These are phyloP conservation scores for Eucalyptus curtisii DNA, from an alignment of 345 rosid species.

Conservation along the genomic window DNA sequence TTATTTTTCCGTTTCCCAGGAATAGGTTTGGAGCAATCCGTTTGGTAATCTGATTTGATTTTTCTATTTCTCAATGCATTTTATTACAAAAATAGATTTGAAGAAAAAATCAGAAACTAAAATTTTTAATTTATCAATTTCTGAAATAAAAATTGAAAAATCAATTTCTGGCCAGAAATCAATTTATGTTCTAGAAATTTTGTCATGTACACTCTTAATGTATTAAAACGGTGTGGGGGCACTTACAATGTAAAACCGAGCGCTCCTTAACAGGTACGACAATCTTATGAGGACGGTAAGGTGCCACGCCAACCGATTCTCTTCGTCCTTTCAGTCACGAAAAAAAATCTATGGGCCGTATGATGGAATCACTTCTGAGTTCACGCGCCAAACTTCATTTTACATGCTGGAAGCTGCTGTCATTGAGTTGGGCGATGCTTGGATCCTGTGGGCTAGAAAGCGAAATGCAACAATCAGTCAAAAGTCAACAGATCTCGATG, in stretches of 20 bases:
- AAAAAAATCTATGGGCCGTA: not conserved
- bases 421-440: not conserved
- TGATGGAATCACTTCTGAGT: not conserved
- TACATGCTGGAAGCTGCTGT: not conserved
- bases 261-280: not conserved
- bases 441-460: not conserved
- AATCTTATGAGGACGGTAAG: not conserved
- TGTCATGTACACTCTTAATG: accelerated
- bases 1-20: too few species aligned
- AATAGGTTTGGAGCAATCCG: too few species aligned
- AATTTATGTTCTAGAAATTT: too few species aligned
- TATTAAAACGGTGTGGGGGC: not conserved
- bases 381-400: not conserved
- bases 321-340: not conserved
- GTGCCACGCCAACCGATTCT: not conserved
- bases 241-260: not conserved
- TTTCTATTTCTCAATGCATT: too few species aligned
- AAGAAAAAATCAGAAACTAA: too few species aligned
- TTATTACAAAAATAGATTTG: too few species aligned
- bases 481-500: not conserved
- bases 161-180: too few species aligned
- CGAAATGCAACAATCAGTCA: not conserved
- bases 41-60: too few species aligned
- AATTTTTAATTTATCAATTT: too few species aligned
- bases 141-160: too few species aligned